A percentile compares a stretch with the other conserved stretches of the same genome.
Evolutionary conservation across 2,329 filamentous ascomycete species (phyloP).

Genomic region (Pseudocercospora macadamiae): DNA sequence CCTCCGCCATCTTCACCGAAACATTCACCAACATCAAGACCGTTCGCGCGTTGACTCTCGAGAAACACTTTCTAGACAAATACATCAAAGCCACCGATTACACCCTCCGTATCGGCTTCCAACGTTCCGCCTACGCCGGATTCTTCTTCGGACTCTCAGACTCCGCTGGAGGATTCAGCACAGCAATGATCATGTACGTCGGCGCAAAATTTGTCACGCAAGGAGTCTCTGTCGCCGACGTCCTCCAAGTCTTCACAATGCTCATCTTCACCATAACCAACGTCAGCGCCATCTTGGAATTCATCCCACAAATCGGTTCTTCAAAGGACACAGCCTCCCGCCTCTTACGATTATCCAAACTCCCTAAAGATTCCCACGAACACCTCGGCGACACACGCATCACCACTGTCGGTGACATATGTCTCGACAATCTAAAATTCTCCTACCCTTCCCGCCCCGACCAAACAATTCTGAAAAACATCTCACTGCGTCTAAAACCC

Average conservation of each 20-base stretch:
- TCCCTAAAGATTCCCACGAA: slow-evolving; percentile 65
- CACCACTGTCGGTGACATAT: slow-evolving; percentile 55
- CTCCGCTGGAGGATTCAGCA: slow-evolving; percentile 69
- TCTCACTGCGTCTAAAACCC: slow-evolving; percentile 67
- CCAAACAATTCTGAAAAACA: slow-evolving; percentile 59
- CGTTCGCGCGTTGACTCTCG: slow-evolving; percentile 74
- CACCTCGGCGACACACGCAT: slow-evolving; percentile 52
- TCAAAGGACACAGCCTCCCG: slow-evolving; percentile 72
- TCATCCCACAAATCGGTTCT: slow-evolving; percentile 78
- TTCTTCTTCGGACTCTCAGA: slow-evolving; percentile 78
- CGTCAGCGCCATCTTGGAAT: slow-evolving; percentile 68
- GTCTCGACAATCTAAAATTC: slow-evolving; percentile 68
- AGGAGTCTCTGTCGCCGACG: slow-evolving; percentile 56
- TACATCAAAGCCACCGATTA: slow-evolving; percentile 56
- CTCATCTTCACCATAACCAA: slow-evolving; percentile 82
- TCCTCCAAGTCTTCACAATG: slow-evolving; percentile 77
- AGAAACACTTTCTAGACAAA: slow-evolving; percentile 69
- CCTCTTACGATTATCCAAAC: slow-evolving; percentile 69
- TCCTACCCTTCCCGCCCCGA: slow-evolving; percentile 66
- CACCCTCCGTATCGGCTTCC: slow-evolving; percentile 64
- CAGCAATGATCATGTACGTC: slow-evolving; percentile 83
- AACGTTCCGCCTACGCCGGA: slow-evolving; percentile 68
- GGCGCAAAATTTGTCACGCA: slow-evolving; percentile 66
- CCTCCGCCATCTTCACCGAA: slow-evolving; percentile 70
- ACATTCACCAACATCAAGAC: slow-evolving; percentile 78